Evolutionary conservation across 2,329 filamentous ascomycete species (phyloP), one percentile per base, ranked within the genome.

Genomic region (Pseudopithomyces chartarum): DNA sequence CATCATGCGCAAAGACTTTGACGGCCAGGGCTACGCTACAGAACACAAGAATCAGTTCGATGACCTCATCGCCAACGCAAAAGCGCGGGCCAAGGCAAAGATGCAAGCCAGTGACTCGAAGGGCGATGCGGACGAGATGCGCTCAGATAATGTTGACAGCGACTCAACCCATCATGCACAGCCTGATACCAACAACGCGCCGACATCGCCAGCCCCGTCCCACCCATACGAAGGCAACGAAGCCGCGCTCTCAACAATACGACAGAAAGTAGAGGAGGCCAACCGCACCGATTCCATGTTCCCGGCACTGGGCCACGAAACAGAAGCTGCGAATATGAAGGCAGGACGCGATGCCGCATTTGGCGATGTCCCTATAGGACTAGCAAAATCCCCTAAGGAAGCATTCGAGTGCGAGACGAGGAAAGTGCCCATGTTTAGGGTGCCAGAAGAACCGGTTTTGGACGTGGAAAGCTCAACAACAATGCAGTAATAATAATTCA

Each of bases 1-100:
- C 17, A 78, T 98, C 56, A 93, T 90, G 80, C 88, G 89, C 64
- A 98, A 97, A 71, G 90, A 95, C 57, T 98, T 98, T 70, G 91
- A 97, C 71, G 87, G 87, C 2, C 82, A 83, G 1, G 88, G 86
- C 0, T 97, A 94, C 88, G 87, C 88, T 22, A 81, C 80, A 7
- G 87, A 82, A 58, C 89, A 98, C 75, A 87, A 87, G 46, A 79
- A 79, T 17, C 89, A 92, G 1, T 99, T 97, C 73, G 87, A 88
- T 59, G 84, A 89, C 42, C 75, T 99, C 43, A 94, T 98, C 66
- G 88, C 87, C 2, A 87, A 84, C 64, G 95, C 94, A 15, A 85
- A 85, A 58, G 81, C 80, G 65, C 84, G 79, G 66, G 64, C 56
- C 13, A 57, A 59, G 40, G 73, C 73, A 19, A 75, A 76, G 55